Evolutionary conservation across 2,329 filamentous ascomycete genomes (phyloP).

Genomic region (Fusarium napiforme): DNA sequence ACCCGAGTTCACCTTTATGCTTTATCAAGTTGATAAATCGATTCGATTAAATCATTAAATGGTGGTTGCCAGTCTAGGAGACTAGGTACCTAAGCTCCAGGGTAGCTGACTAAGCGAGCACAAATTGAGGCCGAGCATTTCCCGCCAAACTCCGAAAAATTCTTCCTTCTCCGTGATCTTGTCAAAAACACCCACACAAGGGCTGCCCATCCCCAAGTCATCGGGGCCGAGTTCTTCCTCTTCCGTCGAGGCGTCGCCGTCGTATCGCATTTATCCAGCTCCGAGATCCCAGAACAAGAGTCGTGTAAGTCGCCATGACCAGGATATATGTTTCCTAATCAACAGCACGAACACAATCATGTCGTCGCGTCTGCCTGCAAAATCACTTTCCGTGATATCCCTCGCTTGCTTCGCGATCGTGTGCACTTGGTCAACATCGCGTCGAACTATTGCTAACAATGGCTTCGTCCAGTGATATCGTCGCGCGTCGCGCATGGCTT

Average conservation of each 20-base stretch:
- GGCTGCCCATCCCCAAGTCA: slow-evolving; percentile 43
- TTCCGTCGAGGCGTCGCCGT: slow-evolving; percentile 54
- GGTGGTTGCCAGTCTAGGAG: background rate
- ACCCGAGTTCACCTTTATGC: background rate
- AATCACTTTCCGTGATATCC: slow-evolving; percentile 26
- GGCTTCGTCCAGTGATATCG: slow-evolving; percentile 41
- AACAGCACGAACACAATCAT: slow-evolving; percentile 31
- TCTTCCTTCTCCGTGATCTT: slow-evolving; percentile 51
- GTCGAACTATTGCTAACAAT: slow-evolving; percentile 43
- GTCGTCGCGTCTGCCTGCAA: slow-evolving; percentile 22
- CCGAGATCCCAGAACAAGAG: slow-evolving; percentile 51
- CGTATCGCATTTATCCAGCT: slow-evolving; percentile 58
- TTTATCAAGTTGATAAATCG: background rate
- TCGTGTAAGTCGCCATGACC: slow-evolving; percentile 50
- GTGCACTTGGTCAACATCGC: slow-evolving; percentile 36
- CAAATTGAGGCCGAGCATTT: slow-evolving; percentile 33
- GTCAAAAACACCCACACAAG: slow-evolving; percentile 50
- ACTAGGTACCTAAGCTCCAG: background rate
- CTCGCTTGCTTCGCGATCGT: slow-evolving; percentile 19
- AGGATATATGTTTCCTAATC: slow-evolving; percentile 33
- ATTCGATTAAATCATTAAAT: background rate
- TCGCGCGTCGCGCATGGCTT: slow-evolving; percentile 39
- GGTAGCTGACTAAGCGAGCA: slow-evolving; percentile 32
- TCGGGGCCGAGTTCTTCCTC: slow-evolving; percentile 59
- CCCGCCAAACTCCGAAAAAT: slow-evolving; percentile 48